Evolutionary conservation across 2,329 filamentous ascomycete species (phyloP).

Genomic region (Alternaria gansuensis): DNA sequence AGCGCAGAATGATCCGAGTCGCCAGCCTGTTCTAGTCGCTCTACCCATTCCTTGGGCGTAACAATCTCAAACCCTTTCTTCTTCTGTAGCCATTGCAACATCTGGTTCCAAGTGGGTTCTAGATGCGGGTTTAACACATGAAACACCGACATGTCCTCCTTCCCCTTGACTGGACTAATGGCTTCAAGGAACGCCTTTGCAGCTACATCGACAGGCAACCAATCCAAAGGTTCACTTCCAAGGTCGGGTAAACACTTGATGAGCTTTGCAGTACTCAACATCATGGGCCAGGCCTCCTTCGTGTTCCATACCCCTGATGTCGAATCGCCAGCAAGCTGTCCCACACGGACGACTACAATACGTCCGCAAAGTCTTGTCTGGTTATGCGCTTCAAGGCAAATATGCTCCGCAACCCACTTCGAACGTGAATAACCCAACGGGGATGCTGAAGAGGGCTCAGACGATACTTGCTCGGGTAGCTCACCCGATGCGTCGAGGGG

Average conservation of each 20-base stretch:
- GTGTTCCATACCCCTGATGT: conserved; percentile 41
- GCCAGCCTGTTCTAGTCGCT: conserved; percentile 49
- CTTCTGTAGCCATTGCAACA: conserved; percentile 58
- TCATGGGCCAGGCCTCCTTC: conserved; percentile 51
- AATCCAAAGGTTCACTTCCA: conserved; percentile 40
- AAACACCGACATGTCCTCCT: conserved; percentile 49
- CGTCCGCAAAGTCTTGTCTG: conserved; percentile 41
- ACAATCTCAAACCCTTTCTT: conserved; percentile 55
- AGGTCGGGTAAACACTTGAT: conserved; percentile 46
- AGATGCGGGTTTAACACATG: conserved; percentile 61
- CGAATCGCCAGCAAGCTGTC: conserved; percentile 54
- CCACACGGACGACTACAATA: conserved; percentile 51
- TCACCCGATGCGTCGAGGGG: conserved; percentile 20
- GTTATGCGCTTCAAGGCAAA: conserved; percentile 57
- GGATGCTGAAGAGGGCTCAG: conserved; percentile 56
- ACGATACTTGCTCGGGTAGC: conserved; percentile 56
- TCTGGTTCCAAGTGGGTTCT: conserved; percentile 56
- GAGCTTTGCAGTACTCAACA: conserved; percentile 45
- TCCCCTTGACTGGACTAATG: conserved; percentile 24
- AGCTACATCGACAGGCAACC: conserved; percentile 48
- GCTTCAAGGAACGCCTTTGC: conserved; percentile 61
- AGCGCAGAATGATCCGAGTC: conserved; percentile 55
- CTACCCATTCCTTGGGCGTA: conserved; percentile 54
- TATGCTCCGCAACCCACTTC: conserved; percentile 65
- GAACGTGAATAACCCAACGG: conserved; percentile 65